These are phyloP conservation scores for Globisporangium cederbergense DNA, from an alignment of 352 stramenopile genomes.

Conservation along the genomic window DNA sequence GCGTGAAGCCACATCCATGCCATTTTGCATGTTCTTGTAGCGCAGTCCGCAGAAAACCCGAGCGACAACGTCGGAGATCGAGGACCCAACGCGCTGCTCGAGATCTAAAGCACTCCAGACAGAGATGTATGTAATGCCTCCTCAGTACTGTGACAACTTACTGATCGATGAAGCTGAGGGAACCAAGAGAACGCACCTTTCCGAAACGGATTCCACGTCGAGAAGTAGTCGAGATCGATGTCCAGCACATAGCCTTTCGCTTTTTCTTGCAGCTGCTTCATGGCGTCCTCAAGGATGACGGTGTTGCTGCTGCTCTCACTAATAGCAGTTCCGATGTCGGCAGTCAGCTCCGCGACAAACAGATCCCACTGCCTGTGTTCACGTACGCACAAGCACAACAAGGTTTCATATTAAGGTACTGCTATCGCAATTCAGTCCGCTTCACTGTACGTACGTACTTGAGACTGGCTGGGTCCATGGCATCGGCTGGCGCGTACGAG, in stretches of 20 bases:
- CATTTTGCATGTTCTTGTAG: constrained; percentile 30
- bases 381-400: not conserved
- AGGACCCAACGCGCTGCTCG: constrained; percentile 25
- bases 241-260: constrained; percentile 67
- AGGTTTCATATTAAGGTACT: too few relatives aligned
- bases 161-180: too few relatives aligned
- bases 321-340: not conserved
- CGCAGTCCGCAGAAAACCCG: constrained; percentile 38
- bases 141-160: too few relatives aligned
- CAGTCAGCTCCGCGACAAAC: constrained; percentile 28
- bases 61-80: constrained; percentile 23
- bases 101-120: constrained; percentile 27
- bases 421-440: not conserved
- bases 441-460: constrained; percentile 19
- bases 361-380: constrained; percentile 35
- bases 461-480: constrained; percentile 27
- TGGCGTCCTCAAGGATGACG: constrained; percentile 16
- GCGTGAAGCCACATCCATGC: constrained; percentile 24
- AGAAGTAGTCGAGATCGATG: constrained; percentile 90
- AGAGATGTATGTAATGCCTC: not conserved
- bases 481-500: constrained; percentile 38
- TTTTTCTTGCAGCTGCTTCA: constrained; percentile 17
- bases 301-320: too few relatives aligned
- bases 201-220: constrained; percentile 82
- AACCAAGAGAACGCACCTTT: constrained; percentile 31